phyloP scores from a whole-genome alignment of 2,329 filamentous ascomycete genomes.

The Paecilomyces fulvus region DNA sequence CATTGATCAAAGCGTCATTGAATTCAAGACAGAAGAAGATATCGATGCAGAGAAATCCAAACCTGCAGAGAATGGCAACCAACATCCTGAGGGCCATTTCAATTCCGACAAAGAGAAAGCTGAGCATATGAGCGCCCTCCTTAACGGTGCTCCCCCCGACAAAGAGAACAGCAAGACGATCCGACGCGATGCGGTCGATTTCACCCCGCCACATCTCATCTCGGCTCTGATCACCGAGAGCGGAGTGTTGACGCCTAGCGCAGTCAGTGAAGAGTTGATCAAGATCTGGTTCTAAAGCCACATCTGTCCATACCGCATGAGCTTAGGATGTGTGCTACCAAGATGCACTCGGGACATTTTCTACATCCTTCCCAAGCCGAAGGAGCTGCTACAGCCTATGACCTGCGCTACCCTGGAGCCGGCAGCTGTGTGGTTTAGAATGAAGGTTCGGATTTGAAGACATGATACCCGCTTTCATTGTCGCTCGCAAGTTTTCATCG shows the following conservation, averaged over 20 bases:
- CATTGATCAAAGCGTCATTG: slow-evolving; percentile 67
- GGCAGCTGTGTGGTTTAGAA: not conserved
- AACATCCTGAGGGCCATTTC: not conserved
- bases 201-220: slow-evolving; percentile 52
- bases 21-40: slow-evolving; percentile 56
- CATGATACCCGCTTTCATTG: not conserved
- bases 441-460: not conserved
- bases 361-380: not conserved
- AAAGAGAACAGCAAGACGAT: slow-evolving; percentile 3
- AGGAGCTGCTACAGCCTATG: not conserved
- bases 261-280: slow-evolving; percentile 59
- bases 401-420: not conserved
- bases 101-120: slow-evolving; percentile 5
- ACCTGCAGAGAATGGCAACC: slow-evolving; percentile 11
- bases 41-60: slow-evolving; percentile 40
- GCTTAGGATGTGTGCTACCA: not conserved
- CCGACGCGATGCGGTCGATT: slow-evolving; percentile 36
- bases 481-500: not conserved
- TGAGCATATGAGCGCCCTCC: slow-evolving; percentile 7
- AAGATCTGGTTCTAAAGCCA: slow-evolving; percentile 47
- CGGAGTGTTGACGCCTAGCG: slow-evolving; percentile 55
- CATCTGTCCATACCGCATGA: not conserved
- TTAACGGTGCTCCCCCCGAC: slow-evolving; percentile 8
- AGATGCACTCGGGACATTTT: not conserved
- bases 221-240: slow-evolving; percentile 58